A percentile compares a stretch with the other conserved stretches of the same genome.
These are phyloP conservation scores for Arthrinium phaeospermum DNA, from an alignment of 2,329 filamentous ascomycete species.

Conservation along the genomic window DNA sequence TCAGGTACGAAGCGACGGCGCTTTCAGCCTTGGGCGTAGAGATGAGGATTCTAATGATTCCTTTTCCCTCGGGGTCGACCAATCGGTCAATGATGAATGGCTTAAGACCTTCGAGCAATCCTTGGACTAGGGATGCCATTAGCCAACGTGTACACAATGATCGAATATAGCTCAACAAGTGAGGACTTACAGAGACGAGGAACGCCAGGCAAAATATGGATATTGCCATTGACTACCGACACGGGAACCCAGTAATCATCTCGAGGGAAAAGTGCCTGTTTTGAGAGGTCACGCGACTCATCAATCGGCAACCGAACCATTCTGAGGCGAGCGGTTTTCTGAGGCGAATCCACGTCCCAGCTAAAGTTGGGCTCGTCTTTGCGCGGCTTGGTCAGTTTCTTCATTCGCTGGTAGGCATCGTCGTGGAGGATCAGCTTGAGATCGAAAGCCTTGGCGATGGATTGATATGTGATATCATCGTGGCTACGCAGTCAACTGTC, in stretches of 20 bases:
- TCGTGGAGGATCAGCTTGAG: slow-evolving; percentile 79
- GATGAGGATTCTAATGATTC: slow-evolving; percentile 78
- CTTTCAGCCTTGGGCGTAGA: slow-evolving; percentile 90
- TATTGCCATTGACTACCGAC: slow-evolving; percentile 85
- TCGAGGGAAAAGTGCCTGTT: slow-evolving; percentile 79
- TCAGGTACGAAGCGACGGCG: slow-evolving; percentile 81
- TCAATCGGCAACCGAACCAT: slow-evolving; percentile 91
- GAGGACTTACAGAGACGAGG: slow-evolving; percentile 71
- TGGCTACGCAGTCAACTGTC: slow-evolving; percentile 60
- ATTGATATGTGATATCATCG: slow-evolving; percentile 96
- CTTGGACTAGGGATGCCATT: slow-evolving; percentile 61
- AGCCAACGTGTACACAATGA: background rate
- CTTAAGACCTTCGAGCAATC: slow-evolving; percentile 78
- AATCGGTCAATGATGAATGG: slow-evolving; percentile 73
- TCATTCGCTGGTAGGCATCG: slow-evolving; percentile 82
- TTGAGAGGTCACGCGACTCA: slow-evolving; percentile 63
- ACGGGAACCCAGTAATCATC: slow-evolving; percentile 93
- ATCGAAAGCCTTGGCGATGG: slow-evolving; percentile 87
- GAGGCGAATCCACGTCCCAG: slow-evolving; percentile 83
- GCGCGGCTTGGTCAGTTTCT: slow-evolving; percentile 75
- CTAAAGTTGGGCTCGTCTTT: slow-evolving; percentile 76
- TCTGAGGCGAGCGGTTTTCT: slow-evolving; percentile 79
- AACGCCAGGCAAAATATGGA: slow-evolving; percentile 91
- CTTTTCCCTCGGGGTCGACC: slow-evolving; percentile 80
- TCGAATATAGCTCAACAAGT: background rate